Base-by-base conservation (phyloP, 345 rosid species). In the Acer saccharum region DNA sequence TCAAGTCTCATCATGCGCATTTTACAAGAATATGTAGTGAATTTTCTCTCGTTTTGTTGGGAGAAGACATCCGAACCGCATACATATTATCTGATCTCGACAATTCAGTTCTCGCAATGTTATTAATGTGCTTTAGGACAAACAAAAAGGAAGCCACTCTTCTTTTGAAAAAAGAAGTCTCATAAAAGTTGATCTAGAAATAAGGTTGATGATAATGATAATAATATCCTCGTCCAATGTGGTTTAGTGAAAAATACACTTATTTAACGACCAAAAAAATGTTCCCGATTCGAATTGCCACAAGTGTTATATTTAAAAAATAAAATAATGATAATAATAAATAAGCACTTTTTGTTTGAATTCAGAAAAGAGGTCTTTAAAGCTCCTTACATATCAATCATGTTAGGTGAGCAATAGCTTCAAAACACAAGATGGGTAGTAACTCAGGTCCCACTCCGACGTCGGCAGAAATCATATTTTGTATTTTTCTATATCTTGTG, bases 381-480 rank as follows among this genome's bases (percentile, higher is more conserved):
- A 48, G 63, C 70, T 20, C 57, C 68, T 25, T 17, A 25, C 32
- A 4, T 3, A n/a, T 18, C 62, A 52, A 17, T 58, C 50, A 20
- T 16, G 23, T 70, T 67, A 25, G 71, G 70, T 50, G 29, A 62
- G 69, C n/a, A 1, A 44, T 55, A 25, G 50, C 65, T 55, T 65
- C n/a, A 67, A 32, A 68, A 4, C 11, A 18, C 16, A 41, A 60
- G 50, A 68, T n/a, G 44, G 48, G 50, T 11, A 32, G 46, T 43
- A 13, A 6, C 39, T 57, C 18, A 54, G 10, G 66, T 12, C 65
- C 83, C 50, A 10, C 50, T 1, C 50, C 73, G 43, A 71, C 73
- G 10, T 76, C 35, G 50, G 46, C 70, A 10, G 57, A 18, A 57
- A 54, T 44, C 55, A 73, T 69, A 35, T 74, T 46, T 54, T 75